Evolutionary conservation across 192 early-diverging fungal genomes (phyloP).

Genomic region (Pilaira anomala): DNA sequence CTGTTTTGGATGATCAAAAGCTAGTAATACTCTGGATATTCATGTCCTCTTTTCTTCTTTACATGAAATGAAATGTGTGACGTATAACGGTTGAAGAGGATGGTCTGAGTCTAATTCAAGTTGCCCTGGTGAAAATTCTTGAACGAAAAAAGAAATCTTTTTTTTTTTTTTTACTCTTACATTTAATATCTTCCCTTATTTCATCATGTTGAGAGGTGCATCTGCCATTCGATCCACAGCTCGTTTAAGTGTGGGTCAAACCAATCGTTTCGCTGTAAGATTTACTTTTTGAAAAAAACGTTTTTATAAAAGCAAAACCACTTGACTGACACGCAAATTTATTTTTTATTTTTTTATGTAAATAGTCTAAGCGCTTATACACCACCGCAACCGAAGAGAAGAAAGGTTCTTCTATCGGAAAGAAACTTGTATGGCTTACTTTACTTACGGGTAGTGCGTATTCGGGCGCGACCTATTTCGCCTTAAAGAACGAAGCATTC

Average conservation of each 20-base stretch:
- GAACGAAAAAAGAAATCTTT: no score
- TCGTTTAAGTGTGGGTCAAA: constrained; percentile 1
- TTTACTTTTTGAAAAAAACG: background rate
- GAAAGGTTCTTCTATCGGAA: constrained; percentile 8
- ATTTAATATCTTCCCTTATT: no score
- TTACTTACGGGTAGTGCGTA: constrained; percentile 40
- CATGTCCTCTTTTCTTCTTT: no score
- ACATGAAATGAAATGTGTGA: no score
- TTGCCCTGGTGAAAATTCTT: no score
- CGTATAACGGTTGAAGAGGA: no score
- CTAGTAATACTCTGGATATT: no score
- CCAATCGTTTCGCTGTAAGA: constrained; percentile 3
- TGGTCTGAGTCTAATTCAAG: no score
- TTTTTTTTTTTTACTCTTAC: no score
- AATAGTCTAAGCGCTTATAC: constrained; percentile 6
- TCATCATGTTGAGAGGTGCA: constrained; percentile 9
- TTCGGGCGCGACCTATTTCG: constrained; percentile 48
- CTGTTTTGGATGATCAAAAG: no score
- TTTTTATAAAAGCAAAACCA: background rate
- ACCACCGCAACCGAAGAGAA: background rate
- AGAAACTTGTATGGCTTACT: constrained; percentile 20
- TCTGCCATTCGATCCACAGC: constrained; percentile 5
- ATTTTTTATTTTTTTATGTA: background rate
- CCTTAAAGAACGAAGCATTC: constrained; percentile 52
- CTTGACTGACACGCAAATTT: background rate